These are phyloP conservation scores for Mucor mucedo DNA, from an alignment of 371 early-diverging fungal genomes.

Conservation along the genomic window DNA sequence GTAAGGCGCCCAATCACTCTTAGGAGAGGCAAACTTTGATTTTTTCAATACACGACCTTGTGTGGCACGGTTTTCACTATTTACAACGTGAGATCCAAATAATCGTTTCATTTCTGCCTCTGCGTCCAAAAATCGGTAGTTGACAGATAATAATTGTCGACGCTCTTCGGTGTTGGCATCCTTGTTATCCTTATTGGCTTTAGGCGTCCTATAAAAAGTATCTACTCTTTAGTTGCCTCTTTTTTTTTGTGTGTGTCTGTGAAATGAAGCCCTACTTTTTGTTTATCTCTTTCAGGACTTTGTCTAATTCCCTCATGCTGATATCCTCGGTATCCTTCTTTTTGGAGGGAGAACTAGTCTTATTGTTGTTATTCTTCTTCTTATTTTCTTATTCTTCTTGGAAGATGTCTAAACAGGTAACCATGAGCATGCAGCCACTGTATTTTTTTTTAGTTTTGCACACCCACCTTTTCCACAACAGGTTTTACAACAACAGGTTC, in stretches of 20 bases:
- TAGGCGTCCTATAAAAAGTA: background rate
- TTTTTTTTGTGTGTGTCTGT: too few species aligned
- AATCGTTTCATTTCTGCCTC: conserved; percentile 87
- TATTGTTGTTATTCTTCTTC: conserved; percentile 56
- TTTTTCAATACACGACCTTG: conserved; percentile 54
- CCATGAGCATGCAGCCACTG: background rate
- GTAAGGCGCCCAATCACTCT: conserved; percentile 80
- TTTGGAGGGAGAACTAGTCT: conserved; percentile 36
- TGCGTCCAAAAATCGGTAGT: conserved; percentile 75
- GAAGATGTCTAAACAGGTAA: conserved; percentile 18
- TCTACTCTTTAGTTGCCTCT: too few species aligned
- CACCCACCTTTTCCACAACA: conserved; percentile 27
- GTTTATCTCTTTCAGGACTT: conserved; percentile 59
- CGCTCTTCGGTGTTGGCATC: conserved; percentile 27
- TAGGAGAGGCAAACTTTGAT: conserved; percentile 72
- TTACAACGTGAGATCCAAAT: conserved; percentile 87
- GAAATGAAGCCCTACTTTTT: conserved; percentile 41
- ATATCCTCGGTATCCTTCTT: conserved; percentile 54
- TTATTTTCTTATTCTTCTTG: conserved; percentile 36
- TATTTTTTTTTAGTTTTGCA: background rate
- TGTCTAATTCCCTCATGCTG: conserved; percentile 68
- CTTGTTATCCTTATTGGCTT: conserved; percentile 1
- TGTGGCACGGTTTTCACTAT: conserved; percentile 54
- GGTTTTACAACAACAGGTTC: conserved; percentile 20
- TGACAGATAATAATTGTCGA: conserved; percentile 63